Evolutionary conservation across 2,329 filamentous ascomycete species (phyloP).

Genomic region (Beauveria pseudobassiana): DNA sequence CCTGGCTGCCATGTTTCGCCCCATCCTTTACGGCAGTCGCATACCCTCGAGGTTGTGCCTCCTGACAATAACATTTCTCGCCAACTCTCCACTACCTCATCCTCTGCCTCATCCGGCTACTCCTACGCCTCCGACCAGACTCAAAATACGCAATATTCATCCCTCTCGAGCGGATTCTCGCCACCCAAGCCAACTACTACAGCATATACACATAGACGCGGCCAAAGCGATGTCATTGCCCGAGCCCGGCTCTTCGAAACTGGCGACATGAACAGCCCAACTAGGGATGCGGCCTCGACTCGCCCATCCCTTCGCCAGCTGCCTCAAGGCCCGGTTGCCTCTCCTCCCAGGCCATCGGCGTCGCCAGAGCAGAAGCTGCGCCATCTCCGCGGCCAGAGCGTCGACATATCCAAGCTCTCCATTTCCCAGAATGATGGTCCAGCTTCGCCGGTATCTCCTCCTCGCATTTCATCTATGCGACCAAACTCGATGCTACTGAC

Average conservation of each 20-base stretch:
- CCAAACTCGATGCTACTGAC: constrained; percentile 57
- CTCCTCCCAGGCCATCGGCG: constrained; percentile 28
- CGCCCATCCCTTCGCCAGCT: constrained; percentile 72
- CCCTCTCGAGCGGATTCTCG: constrained; percentile 54
- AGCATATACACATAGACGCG: constrained; percentile 54
- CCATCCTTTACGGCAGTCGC: constrained; percentile 51
- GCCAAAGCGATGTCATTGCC: constrained; percentile 61
- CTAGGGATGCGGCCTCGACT: constrained; percentile 50
- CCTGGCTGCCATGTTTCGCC: constrained; percentile 32
- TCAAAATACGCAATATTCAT: constrained; percentile 56
- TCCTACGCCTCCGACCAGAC: constrained; percentile 55
- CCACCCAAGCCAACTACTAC: constrained; percentile 24
- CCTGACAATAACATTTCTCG: constrained; percentile 41
- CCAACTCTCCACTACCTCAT: constrained; percentile 63
- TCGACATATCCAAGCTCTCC: constrained; percentile 52
- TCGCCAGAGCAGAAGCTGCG: constrained; percentile 26
- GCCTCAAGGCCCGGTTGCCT: constrained; percentile 52
- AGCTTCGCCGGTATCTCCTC: constrained; percentile 34
- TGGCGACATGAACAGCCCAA: constrained; percentile 35
- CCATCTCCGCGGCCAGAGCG: constrained; percentile 49
- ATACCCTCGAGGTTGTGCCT: constrained; percentile 36
- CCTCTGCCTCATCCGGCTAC: constrained; percentile 62
- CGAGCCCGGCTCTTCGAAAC: constrained; percentile 42
- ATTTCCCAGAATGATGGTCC: constrained; percentile 37
- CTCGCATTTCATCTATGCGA: constrained; percentile 36